Base-by-base conservation (phyloP, 805 yeast genomes). In the Metahyphopichia silvanorum region DNA sequence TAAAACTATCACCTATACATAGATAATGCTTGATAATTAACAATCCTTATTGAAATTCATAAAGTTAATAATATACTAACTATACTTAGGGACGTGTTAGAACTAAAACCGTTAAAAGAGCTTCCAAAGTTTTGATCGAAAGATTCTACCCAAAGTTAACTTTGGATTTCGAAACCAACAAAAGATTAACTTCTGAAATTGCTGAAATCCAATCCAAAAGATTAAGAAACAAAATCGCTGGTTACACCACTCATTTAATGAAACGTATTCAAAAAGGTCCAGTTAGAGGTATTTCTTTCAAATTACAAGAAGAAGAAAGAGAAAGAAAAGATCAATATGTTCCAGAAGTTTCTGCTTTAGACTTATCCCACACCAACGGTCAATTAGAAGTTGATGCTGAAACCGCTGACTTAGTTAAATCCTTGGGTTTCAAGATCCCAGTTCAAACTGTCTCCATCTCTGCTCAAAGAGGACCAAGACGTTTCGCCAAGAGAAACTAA, bases 231-330 rank as follows among this genome's bases (percentile, higher is more conserved):
- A 93, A 93, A 87, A 94, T 93, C 65, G 98, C 99, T 71, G 99
- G 99, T 73, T 93, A 91, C 96, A 93, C 98, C 75, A 93, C 98
- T 66, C 99, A 93, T 76, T 83, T 93, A 74, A 94, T 93, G 98
- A 93, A 87, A 82, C 89, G 99, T 81, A 93, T 93, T 69, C 98
- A 94, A 78, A 93, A 91, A 82, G 99, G 99, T 71, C 99, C 99
- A 79, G 99, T 93, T 63, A 89, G 98, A 83, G 99, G 99, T 79
- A 94, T 93, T 60, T 93, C 99, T 61, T 93, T 93, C 96, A 94
- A 94, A 76, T 86, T 93, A 68, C 99, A 93, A 82, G 99, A 93
- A 80, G 99, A 93, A 79, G 99, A 93, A 84, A 91, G 98, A 83
- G 99, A 93, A 81, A 86, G 98, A 79, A 93, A 94, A 79, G 98